phyloP scores from a whole-genome alignment of 164 flowering plant genomes.

The Platanus orientalis region DNA sequence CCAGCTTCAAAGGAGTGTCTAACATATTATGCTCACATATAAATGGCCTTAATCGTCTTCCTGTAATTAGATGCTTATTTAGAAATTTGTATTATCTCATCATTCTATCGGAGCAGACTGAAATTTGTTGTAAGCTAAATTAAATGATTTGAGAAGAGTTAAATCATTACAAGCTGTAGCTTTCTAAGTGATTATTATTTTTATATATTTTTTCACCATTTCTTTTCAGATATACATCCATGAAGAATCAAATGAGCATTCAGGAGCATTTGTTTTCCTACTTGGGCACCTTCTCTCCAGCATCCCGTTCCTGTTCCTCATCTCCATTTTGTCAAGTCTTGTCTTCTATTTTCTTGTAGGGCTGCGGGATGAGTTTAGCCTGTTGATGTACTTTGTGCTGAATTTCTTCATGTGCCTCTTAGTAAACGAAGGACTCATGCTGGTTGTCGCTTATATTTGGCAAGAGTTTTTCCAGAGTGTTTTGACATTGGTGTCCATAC shows the following conservation, averaged over 20 bases:
- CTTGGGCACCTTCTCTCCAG: slow-evolving; percentile 88
- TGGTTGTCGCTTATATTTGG: slow-evolving; percentile 59
- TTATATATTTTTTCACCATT: neutral
- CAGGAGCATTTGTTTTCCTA: slow-evolving; percentile 74
- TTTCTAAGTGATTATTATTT: neutral
- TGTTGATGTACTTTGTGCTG: slow-evolving; percentile 92
- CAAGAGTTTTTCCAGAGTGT: slow-evolving; percentile 62
- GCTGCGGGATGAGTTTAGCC: slow-evolving; percentile 79
- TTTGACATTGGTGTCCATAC: slow-evolving; percentile 53
- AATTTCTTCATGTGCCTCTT: slow-evolving; percentile 86
- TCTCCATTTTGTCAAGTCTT: slow-evolving; percentile 83
- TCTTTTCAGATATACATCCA: slow-evolving; percentile 53
- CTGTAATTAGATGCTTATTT: no score
- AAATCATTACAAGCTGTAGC: neutral
- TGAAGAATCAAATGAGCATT: slow-evolving; percentile 79
- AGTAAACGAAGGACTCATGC: slow-evolving; percentile 85
- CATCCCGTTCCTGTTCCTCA: slow-evolving; percentile 90
- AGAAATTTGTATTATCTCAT: no score
- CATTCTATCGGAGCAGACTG: no score
- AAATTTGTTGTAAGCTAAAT: no score
- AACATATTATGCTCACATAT: no score
- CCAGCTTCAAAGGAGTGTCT: no score
- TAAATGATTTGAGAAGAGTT: no score
- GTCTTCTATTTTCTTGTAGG: slow-evolving; percentile 90
- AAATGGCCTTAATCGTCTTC: no score